Base-by-base conservation (phyloP, 2,329 filamentous ascomycete species). In the Mariannaea sp. region DNA sequence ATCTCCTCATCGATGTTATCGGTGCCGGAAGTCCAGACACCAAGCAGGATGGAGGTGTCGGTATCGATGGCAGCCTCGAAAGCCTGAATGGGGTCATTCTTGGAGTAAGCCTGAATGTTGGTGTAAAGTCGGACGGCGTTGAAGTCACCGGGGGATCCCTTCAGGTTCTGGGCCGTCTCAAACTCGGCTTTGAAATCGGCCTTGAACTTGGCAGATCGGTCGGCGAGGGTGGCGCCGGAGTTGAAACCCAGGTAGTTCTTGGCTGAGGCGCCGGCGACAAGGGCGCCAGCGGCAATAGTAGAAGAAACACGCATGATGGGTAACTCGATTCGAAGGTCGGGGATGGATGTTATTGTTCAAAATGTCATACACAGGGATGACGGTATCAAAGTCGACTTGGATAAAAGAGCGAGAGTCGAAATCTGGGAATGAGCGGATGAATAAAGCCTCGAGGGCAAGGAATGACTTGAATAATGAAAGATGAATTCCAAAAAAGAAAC, bases 51-150 rank as follows among this genome's bases (percentile, higher is more conserved):
- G 59, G 80, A 73, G 14, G 82, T 84, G 36, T 84, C 76, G 56
- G 83, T 84, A 54, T 77, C 74, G 39, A 86, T 76, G 64, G 86
- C 85, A 29, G 86, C 86, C 74, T 90, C 89, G 74, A 93, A 83
- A 35, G 92, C 92, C 77, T 90, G 77, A 68, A 96, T 78, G 46
- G 91, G 92, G 72, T 93, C 88, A 63, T 83, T 81, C 76, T 89
- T 81, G 67, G 86, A 77, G 72, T 83, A 76, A 66, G 79, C 80
- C 71, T 83, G 80, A 68, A 86, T 83, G 76, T 83, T 85, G 69
- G 87, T 89, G 78, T 89, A 88, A 26, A 87, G 76, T 46, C 85
- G 82, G 60, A 84, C 79, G 53, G 80, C 75, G 64, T 78, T 81
- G 75, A 85, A 85, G 60, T 72, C 73, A 54, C 80, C 80, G 8